Conservation (phyloP, 805 yeast species). For the Tetrapisispora phaffii region DNA sequence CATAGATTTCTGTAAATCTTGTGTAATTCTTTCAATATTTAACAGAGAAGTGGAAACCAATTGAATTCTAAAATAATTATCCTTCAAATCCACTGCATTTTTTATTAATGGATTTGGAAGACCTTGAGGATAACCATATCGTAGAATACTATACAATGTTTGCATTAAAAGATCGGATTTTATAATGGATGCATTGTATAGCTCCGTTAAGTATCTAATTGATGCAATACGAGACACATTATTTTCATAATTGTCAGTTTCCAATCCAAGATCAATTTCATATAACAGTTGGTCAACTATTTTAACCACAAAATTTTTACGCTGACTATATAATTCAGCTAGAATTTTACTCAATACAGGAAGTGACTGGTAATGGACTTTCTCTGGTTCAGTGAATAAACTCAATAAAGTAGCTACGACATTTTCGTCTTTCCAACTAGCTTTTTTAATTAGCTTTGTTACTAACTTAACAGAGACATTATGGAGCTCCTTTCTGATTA, state of each 20-base stretch:
- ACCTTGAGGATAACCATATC: constrained; percentile 55
- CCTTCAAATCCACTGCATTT: constrained; percentile 47
- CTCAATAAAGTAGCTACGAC: constrained; percentile 29
- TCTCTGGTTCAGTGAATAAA: constrained; percentile 51
- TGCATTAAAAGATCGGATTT: constrained; percentile 39
- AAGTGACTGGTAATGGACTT: constrained; percentile 49
- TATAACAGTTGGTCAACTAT: constrained; percentile 60
- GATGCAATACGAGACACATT: constrained; percentile 56
- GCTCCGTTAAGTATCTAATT: constrained; percentile 47
- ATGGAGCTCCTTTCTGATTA: constrained; percentile 45
- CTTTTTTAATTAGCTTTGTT: constrained; percentile 31
- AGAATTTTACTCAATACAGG: constrained; percentile 41
- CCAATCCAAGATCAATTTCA: constrained; percentile 54
- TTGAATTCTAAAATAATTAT: constrained; percentile 63
- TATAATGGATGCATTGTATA: constrained; percentile 42
- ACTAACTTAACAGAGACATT: constrained; percentile 29
- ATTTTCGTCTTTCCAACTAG: constrained; percentile 38
- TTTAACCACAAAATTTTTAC: constrained; percentile 34
- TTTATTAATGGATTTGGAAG: constrained; percentile 39
- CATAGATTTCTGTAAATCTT: constrained; percentile 22
- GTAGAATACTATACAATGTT: constrained; percentile 45
- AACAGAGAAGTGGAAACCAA: constrained; percentile 39
- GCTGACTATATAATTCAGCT: constrained; percentile 25
- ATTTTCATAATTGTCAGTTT: constrained; percentile 46
- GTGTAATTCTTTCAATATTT: constrained; percentile 18